Base-by-base conservation (phyloP, 2,329 filamentous ascomycete species). In the Aureobasidium leucospermi region DNA sequence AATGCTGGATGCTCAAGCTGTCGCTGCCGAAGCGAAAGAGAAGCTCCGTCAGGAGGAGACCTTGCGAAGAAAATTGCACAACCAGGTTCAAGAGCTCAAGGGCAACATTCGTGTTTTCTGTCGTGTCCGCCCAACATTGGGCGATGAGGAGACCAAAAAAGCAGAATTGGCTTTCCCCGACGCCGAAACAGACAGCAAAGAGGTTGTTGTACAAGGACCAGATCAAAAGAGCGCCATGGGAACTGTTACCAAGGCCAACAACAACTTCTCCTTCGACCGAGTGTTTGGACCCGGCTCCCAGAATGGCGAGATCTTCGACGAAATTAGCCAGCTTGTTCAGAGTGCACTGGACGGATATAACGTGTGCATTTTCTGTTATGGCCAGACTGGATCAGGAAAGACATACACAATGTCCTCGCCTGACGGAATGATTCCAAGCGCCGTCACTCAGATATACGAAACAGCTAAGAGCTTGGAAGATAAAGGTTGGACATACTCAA, bases 91-190 rank as follows among this genome's bases (percentile, higher is more conserved):
- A 71, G 94, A 99, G 70, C 83, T 99, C 61, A 96, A 96, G 73
- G 94, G 94, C 67, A 99, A 99, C 70, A 99, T 99, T 68, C 88
- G 94, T 19, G 94, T 99, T 65, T 99, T 99, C 84, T 97, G 93
- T 70, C 86, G 94, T 70, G 93, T 97, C 31, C 87, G 95, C 42
- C 94, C 94, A 1, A 78, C 87, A 0, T 77, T 88, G 23, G 78
- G 78, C 28, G 73, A 76, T 0, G 86, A 88, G 60, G 74, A 74
- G 8, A 85, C 85, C 6, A 80, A 85, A 28, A 79, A 84, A 11
- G 90, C 93, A 3, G 82, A 84, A 53, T 89, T 97, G 64, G 79
- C 82, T 2, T 96, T 90, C 65, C 91, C 93, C 0, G 69, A 71
- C 59, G 71, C 77, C 38, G 83, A 88, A 15, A 89, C 90, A 61